Percentiles rank a stretch among this genome's conserved stretches.
These are phyloP conservation scores for Eugenia klotzschiana DNA, from an alignment of 441 rosid genomes.

Conservation along the genomic window DNA sequence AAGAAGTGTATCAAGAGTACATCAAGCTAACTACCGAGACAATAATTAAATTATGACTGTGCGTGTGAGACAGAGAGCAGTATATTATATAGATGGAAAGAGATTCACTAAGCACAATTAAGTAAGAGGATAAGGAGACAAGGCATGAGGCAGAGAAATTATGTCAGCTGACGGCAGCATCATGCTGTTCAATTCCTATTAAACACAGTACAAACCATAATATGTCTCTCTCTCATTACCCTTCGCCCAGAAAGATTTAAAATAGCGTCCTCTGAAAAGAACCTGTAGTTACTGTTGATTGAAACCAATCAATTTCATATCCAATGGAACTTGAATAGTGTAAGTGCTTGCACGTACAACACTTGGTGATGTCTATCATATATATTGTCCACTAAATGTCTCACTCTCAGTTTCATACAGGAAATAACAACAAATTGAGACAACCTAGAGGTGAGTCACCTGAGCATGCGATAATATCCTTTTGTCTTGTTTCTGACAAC, in stretches of 20 bases:
- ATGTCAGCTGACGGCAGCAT: neutral
- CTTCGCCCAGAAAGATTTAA: neutral
- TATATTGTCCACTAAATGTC: neutral
- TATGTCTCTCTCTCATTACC: neutral
- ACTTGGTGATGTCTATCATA: neutral
- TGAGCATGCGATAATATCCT: slow-evolving; percentile 66
- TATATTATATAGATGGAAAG: neutral
- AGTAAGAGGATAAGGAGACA: neutral
- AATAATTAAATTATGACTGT: neutral
- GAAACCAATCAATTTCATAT: neutral
- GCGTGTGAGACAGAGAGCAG: neutral
- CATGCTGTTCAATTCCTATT: neutral
- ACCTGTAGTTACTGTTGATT: neutral
- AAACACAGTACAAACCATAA: neutral
- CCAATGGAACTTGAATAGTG: neutral
- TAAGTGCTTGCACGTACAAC: neutral
- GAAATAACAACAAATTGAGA: neutral
- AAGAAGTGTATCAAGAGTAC: neutral
- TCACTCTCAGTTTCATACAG: neutral
- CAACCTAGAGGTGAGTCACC: slow-evolving; percentile 20
- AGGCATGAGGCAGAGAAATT: neutral
- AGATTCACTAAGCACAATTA: neutral
- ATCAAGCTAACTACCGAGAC: neutral
- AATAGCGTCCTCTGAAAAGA: neutral
- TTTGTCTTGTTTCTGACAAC: slow-evolving; percentile 29